phyloP scores from a whole-genome alignment of 805 yeast genomes.

The Grigorovia yakushimaensis region DNA sequence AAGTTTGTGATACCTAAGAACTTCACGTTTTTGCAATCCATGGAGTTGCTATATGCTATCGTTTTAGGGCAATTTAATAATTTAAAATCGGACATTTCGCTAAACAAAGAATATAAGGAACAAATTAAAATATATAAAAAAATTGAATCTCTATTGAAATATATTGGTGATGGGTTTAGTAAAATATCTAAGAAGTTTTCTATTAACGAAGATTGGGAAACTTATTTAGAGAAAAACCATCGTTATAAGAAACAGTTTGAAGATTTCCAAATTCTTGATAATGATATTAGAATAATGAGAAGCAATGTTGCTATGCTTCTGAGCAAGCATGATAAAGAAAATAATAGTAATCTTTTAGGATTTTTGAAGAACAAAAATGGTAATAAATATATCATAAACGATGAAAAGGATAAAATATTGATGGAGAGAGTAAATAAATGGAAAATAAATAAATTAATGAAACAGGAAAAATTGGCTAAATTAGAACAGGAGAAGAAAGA shows the following conservation, averaged over 20 bases:
- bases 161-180: slow-evolving; percentile 20
- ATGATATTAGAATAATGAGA: slow-evolving; percentile 19
- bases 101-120: slow-evolving; percentile 5
- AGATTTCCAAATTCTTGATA: slow-evolving; percentile 23
- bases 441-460: slow-evolving; percentile 14
- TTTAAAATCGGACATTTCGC: slow-evolving; percentile 6
- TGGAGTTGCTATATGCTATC: slow-evolving; percentile 23
- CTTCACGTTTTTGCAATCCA: slow-evolving; percentile 22
- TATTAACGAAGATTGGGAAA: slow-evolving; percentile 10
- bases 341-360: neutral
- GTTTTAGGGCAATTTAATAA: slow-evolving; percentile 18
- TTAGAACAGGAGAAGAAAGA: neutral
- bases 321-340: neutral
- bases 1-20: slow-evolving; percentile 23
- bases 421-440: slow-evolving; percentile 17
- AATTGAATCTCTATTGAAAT: slow-evolving; percentile 13
- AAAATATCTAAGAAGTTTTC: slow-evolving; percentile 16
- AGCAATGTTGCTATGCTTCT: slow-evolving; percentile 5
- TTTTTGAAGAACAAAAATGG: slow-evolving; percentile 6
- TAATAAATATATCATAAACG: slow-evolving; percentile 5
- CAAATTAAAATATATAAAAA: slow-evolving; percentile 9
- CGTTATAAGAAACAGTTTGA: slow-evolving; percentile 13
- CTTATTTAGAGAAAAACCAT: slow-evolving; percentile 6
- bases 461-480: slow-evolving; percentile 5
- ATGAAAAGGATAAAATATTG: slow-evolving; percentile 15